Base-by-base conservation (phyloP, 371 early-diverging fungal species). In the Chytridium lagenaria region DNA sequence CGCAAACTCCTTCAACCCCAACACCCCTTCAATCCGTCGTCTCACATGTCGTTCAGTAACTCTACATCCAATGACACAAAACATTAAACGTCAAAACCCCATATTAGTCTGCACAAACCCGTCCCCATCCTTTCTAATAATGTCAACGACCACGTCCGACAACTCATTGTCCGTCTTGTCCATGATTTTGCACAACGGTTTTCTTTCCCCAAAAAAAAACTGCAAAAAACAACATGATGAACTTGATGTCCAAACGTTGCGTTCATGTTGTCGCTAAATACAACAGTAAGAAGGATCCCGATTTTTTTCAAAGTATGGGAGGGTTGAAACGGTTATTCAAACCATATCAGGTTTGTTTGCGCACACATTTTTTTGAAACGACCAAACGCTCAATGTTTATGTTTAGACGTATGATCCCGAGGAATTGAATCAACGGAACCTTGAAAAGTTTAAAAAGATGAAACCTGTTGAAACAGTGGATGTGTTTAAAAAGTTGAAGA, bases 401-500 rank as follows among this genome's bases (percentile, higher is more conserved):
- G 61, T 34, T 33, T 61, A 87, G 66, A 80, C 75, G 22, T 89
- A 89, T 57, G 85, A 84, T 67, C 87, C 89, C 39, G 70, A 81
- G 50, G 87, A 86, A 50, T 78, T 89, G 65, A 83, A 86, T 77
- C 84, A 86, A 36, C 80, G 75, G 30, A 83, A 85, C 70, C 80
- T 84, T 38, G 79, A 81, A 67, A 73, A 50, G 68, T 85, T 39
- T 83, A 81, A 64, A 77, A 81, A 36, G 80, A 81, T 71, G 72
- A 80, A 40, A 77, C 63, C 39, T 50, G 74, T 19, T 50, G 73
- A 40, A 67, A 77, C 73, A 10, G 74, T 82, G 64, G 92, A 92
- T 74, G 87, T 90, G 3, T 92, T 92, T 74, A 83, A 89, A 50
- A 77, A 79, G 12, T 81, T 93, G 51, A 89, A 87, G 23, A 71